phyloP scores from a whole-genome alignment of 140 eudicot genomes.

The Flaveria floridana region DNA sequence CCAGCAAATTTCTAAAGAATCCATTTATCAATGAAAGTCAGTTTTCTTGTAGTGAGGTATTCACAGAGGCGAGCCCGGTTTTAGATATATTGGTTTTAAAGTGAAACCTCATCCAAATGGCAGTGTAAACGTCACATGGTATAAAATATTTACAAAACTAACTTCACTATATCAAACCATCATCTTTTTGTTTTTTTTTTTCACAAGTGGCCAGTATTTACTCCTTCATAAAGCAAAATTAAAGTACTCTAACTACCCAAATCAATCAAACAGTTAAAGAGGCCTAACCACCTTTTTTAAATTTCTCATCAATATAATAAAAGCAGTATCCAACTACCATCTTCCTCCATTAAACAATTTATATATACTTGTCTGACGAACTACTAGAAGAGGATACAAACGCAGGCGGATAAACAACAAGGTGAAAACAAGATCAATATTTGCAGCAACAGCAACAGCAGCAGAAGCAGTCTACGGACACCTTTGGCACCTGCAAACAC shows the following conservation, averaged over 20 bases:
- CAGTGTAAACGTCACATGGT: not conserved
- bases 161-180: not conserved
- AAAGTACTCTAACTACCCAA: slow-evolving; percentile 33
- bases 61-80: too few species aligned
- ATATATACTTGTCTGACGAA: slow-evolving; percentile 29
- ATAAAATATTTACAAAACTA: not conserved
- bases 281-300: slow-evolving; percentile 31
- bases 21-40: too few species aligned
- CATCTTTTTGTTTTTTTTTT: not conserved
- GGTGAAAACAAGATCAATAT: slow-evolving; percentile 17
- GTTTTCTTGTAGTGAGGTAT: too few species aligned
- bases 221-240: slow-evolving; percentile 18
- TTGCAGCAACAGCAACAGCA: slow-evolving; percentile 15
- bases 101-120: too few species aligned
- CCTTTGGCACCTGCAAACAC: slow-evolving; percentile 23
- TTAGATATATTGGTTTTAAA: too few species aligned
- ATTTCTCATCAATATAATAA: slow-evolving; percentile 34
- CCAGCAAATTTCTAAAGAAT: too few species aligned
- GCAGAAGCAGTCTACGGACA: slow-evolving; percentile 25
- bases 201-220: not conserved
- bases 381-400: slow-evolving; percentile 9
- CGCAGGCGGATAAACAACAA: slow-evolving; percentile 9
- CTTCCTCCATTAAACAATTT: slow-evolving; percentile 35
- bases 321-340: slow-evolving; percentile 36
- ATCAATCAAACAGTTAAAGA: slow-evolving; percentile 30